A percentile compares a stretch with the other conserved stretches of the same genome.
phyloP scores from a whole-genome alignment of 345 rosid species.

The Cardamine resedifolia region DNA sequence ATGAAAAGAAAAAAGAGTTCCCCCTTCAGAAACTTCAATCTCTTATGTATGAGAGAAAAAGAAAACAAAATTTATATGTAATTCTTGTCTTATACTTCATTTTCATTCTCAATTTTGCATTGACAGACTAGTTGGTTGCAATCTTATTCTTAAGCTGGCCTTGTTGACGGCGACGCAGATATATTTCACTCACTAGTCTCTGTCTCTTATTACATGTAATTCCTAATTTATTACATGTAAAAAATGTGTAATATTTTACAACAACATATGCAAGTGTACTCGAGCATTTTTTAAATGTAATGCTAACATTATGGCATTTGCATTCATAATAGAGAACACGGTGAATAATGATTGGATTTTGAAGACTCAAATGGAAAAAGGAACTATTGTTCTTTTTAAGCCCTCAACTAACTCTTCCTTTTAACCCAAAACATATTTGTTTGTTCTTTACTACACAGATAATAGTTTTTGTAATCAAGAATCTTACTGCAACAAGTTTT shows the following conservation, averaged over 20 bases:
- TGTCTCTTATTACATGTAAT: not conserved
- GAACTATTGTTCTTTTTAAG: slow-evolving; percentile 46
- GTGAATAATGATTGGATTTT: slow-evolving; percentile 79
- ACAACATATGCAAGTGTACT: not conserved
- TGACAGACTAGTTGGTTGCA: not conserved
- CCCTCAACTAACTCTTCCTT: not conserved
- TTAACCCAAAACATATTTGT: not conserved
- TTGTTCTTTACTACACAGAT: not conserved
- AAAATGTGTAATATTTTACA: not conserved
- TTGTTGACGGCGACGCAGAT: not conserved
- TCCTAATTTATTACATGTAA: too few relatives aligned
- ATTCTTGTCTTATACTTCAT: slow-evolving; percentile 6
- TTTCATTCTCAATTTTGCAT: slow-evolving; percentile 1
- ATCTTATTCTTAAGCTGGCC: not conserved
- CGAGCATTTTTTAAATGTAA: not conserved
- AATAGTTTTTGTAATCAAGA: not conserved
- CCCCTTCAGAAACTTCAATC: slow-evolving; percentile 40
- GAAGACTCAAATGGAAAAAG: slow-evolving; percentile 83
- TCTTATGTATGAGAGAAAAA: not conserved
- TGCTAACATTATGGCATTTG: not conserved
- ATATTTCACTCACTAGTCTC: not conserved
- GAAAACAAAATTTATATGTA: not conserved
- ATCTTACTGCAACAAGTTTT: slow-evolving; percentile 8
- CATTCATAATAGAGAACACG: slow-evolving; percentile 76
- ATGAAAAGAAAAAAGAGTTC: slow-evolving; percentile 25